These are phyloP conservation scores for Samsoniella hepiali DNA, from an alignment of 2,329 filamentous ascomycete species.

Conservation along the genomic window DNA sequence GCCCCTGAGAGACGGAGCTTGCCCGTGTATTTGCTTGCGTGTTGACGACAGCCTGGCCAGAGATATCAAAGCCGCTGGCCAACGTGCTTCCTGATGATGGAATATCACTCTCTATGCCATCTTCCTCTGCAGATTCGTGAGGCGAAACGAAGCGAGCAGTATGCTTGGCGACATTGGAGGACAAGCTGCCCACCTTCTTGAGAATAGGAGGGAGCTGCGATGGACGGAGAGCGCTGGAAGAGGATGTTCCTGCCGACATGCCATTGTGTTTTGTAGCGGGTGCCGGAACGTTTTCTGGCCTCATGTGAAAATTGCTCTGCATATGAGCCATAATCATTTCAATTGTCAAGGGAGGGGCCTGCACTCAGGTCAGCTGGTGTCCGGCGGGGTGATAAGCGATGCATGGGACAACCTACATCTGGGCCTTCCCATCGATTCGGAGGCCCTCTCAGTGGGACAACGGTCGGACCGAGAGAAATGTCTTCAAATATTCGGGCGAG, in stretches of 20 bases:
- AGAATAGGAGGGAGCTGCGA: slow-evolving; percentile 55
- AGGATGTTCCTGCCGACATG: slow-evolving; percentile 28
- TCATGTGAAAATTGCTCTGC: slow-evolving; percentile 21
- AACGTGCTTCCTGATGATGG: slow-evolving; percentile 39
- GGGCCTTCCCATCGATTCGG: slow-evolving; percentile 51
- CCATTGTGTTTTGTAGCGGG: not conserved
- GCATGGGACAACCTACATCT: slow-evolving; percentile 38
- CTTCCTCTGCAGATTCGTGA: slow-evolving; percentile 45
- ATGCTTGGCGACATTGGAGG: slow-evolving; percentile 51
- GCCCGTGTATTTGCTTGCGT: not conserved
- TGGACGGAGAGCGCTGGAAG: slow-evolving; percentile 43
- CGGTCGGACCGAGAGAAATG: slow-evolving; percentile 56
- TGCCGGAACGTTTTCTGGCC: not conserved
- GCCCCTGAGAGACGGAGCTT: not conserved
- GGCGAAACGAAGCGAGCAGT: slow-evolving; percentile 60
- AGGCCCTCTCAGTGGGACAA: slow-evolving; percentile 53
- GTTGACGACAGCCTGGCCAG: not conserved
- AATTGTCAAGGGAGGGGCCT: slow-evolving; percentile 31
- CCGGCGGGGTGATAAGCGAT: slow-evolving; percentile 13
- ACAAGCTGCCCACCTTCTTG: slow-evolving; percentile 56
- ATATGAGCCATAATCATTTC: slow-evolving; percentile 26
- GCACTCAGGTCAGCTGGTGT: slow-evolving; percentile 16
- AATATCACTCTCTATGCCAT: slow-evolving; percentile 25
- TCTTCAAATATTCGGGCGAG: slow-evolving; percentile 56
- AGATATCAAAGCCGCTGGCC: slow-evolving; percentile 28